Base-by-base conservation (phyloP, 2,329 filamentous ascomycete species). In the Cryphonectria radicalis region DNA sequence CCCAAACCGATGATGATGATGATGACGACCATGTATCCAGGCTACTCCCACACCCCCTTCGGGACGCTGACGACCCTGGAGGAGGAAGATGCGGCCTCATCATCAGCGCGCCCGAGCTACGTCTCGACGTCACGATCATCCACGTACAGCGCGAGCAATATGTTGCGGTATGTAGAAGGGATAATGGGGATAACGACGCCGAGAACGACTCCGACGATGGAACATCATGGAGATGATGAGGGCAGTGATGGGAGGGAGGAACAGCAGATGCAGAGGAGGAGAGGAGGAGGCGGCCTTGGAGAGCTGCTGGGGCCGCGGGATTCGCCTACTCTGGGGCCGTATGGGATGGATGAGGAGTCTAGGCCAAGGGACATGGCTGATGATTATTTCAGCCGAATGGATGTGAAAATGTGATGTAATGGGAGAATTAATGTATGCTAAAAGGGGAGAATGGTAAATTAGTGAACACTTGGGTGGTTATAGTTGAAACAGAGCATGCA, bases 361-460 rank as follows among this genome's bases (percentile, higher is more conserved):
- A 35, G 59, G 10, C 59, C 59, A 32, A 35, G 32, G 59, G 59
- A 62, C 35, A 5, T 62, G 59, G 59, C 59, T 37, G 59, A 62
- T 62, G 59, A 40, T 14, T 62, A 62, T 40, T 62, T 62, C 35
- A 62, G 59, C 59, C 28, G 35, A 22, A 35, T 50, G 2, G 43
- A 22, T 50, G 57, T 37, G 17, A 25, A 35, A 8, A 60, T 28
- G 17, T 28, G 53, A 13, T 55, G 11, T 13, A 28, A 50, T 50
- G 17, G 46, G 55, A 10, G 57, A 32, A 32, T 32, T 37, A 25
- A 59, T 59, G 28, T 35, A 6, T 59, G 53, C 1, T 4, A 28
- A 57, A 11, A 28, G 53, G 25, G 25, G 3, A 28, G 25, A 37
- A 60, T n/a, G 57, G 14, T 60, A 17, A 28, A 28, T 28, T 25